phyloP scores from a whole-genome alignment of 192 early-diverging fungal species.

The Coemansia sp. region DNA sequence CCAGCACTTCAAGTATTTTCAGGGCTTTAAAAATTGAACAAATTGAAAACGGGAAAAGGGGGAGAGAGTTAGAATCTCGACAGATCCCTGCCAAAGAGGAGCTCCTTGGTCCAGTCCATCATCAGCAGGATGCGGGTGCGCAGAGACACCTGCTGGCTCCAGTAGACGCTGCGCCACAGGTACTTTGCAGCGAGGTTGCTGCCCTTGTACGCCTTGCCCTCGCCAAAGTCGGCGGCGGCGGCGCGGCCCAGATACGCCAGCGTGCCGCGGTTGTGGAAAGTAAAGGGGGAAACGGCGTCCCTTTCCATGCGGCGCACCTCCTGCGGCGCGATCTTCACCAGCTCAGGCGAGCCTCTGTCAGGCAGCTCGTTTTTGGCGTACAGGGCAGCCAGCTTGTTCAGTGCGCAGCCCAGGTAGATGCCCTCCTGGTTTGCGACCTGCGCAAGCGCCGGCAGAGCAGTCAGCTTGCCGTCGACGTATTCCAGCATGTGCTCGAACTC shows the following conservation, averaged over 20 bases:
- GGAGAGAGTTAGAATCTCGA: constrained; percentile 40
- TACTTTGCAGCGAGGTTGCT: constrained; percentile 54
- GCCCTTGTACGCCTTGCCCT: constrained; percentile 41
- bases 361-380: constrained; percentile 3
- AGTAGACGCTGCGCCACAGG: constrained; percentile 55
- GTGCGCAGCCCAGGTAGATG: constrained; percentile 71
- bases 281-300: constrained; percentile 57
- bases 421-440: constrained; percentile 92
- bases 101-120: constrained; percentile 90
- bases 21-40: too few relatives aligned
- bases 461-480: constrained; percentile 57
- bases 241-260: constrained; percentile 67
- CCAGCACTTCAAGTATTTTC: too few relatives aligned
- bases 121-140: constrained; percentile 78
- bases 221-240: constrained; percentile 54
- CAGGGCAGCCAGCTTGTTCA: constrained; percentile 46
- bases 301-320: constrained; percentile 15
- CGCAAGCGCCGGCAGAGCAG: constrained; percentile 78
- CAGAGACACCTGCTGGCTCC: constrained; percentile 62
- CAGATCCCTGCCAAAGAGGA: constrained; percentile 86
- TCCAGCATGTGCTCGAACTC: constrained; percentile 49
- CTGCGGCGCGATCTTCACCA: neutral
- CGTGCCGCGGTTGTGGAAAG: constrained; percentile 66
- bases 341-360: neutral
- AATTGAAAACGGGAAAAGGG: neutral